Percentiles rank a stretch among this genome's conserved stretches.
Evolutionary conservation across 345 rosid genomes (phyloP).

Genomic region (Mallotus nudiflorus): DNA sequence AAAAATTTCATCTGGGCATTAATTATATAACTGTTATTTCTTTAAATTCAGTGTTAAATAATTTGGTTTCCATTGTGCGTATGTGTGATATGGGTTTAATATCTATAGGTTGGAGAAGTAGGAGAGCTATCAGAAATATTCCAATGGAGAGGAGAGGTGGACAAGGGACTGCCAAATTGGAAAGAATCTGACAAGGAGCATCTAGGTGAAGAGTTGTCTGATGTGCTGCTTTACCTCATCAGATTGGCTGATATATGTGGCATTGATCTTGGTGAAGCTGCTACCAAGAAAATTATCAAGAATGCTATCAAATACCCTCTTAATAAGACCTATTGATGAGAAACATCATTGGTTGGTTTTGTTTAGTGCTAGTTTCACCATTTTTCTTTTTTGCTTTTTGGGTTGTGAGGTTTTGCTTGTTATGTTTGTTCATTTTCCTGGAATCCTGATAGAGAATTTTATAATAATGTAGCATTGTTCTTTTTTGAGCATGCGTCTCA

Average conservation of each 20-base stretch:
- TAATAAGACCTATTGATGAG: constrained; percentile 7
- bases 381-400: not conserved
- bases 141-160: constrained; percentile 60
- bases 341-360: no score
- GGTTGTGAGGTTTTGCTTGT: no score
- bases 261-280: constrained; percentile 48
- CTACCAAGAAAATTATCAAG: constrained; percentile 39
- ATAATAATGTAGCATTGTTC: not conserved
- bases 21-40: no score
- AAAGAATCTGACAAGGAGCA: constrained; percentile 46
- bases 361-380: not conserved
- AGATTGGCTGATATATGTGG: constrained; percentile 51
- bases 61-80: no score
- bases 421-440: not conserved
- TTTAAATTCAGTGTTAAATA: no score
- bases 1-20: no score
- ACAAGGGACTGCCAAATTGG: constrained; percentile 48
- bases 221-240: constrained; percentile 50
- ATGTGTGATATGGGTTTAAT: no score
- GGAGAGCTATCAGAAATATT: constrained; percentile 40
- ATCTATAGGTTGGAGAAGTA: constrained; percentile 45
- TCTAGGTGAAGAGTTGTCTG: constrained; percentile 52
- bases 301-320: constrained; percentile 50
- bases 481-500: no score
- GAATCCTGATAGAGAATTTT: not conserved